Evolutionary conservation across 495 filamentous ascomycete genomes (phyloP).

Genomic region (Pseudoneurospora amorphoporcata): DNA sequence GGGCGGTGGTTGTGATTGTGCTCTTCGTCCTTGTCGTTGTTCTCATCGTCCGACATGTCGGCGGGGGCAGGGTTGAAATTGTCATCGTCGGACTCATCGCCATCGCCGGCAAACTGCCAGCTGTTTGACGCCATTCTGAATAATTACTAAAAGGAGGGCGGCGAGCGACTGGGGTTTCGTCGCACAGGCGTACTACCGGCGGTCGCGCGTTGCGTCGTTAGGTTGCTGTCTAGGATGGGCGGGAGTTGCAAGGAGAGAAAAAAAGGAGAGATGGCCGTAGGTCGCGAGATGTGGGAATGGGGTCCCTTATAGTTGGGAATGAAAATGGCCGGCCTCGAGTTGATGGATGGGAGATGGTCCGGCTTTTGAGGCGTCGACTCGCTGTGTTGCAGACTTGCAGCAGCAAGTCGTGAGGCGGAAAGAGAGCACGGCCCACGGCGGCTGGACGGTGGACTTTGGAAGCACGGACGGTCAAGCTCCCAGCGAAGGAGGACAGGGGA

Average conservation of each 20-base stretch:
- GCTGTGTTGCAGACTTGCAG: not conserved
- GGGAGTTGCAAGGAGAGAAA: not conserved
- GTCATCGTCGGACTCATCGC: conserved; percentile 64
- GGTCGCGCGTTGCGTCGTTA: not conserved
- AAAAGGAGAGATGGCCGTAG: not conserved
- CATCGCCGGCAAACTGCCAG: conserved; percentile 22
- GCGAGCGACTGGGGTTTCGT: not conserved
- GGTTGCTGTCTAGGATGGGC: not conserved
- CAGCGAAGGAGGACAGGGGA: not conserved
- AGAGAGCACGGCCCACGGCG: not conserved
- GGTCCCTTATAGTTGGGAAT: not conserved
- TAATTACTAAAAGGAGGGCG: not conserved
- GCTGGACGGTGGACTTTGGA: not conserved
- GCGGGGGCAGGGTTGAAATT: conserved; percentile 67
- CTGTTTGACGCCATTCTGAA: conserved; percentile 20
- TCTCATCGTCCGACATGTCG: conserved; percentile 60
- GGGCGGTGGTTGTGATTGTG: not conserved
- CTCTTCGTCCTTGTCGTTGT: conserved; percentile 4
- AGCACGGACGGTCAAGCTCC: not conserved
- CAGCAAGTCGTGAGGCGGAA: not conserved
- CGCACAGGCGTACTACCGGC: not conserved
- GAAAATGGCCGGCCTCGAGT: not conserved
- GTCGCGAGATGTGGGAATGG: not conserved
- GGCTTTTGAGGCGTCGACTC: not conserved
- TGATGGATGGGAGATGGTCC: not conserved